Base-by-base conservation (phyloP, 768 basidiomycete species). In the Leucogyrophana mollusca region DNA sequence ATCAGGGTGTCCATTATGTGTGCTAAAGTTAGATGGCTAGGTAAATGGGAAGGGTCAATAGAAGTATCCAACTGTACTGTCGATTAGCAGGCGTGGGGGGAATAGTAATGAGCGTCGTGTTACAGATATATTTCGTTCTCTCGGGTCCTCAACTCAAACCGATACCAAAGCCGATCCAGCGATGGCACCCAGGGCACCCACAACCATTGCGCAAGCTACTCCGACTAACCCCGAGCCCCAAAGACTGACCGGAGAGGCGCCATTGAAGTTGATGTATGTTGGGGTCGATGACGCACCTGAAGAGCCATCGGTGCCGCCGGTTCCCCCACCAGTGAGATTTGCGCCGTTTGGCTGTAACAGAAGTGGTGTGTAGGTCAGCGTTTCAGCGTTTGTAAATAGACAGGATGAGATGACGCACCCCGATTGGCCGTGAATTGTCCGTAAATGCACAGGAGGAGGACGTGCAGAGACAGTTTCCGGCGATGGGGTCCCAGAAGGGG, bases 401-500 rank as follows among this genome's bases (percentile, higher is more conserved):
- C 32, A 45, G n/a, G 44, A 17, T 35, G 7, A 51, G 49, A 24
- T 13, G 23, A 67, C 79, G 17, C 60, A 85, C 84, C 50, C 84
- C 84, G 32, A 87, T 82, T 4, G 83, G 74, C 34, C 83, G 70
- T 16, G 83, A 77, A 34, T 73, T 62, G 56, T 91, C 88, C 3
- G 63, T 61, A 64, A 90, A 90, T 1, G 73, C 67, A 61, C 90
- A 90, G 2, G 65, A 67, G 41, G 49, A 52, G 2, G 76, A 73
- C 0, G 65, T 74, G 65, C 87, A 90, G 42, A 83, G 65, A 53
- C 89, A 90, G 30, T 71, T 65, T 54, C 79, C 82, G 21, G 53
- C 70, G 41, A 89, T 74, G 2, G 89, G 89, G 61, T 90, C 87
- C 85, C 86, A 90, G 74, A 86, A 90, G 3, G 83, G 74, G 9